Evolutionary conservation across 2,329 filamentous ascomycete genomes (phyloP), one percentile per base, ranked within the genome.

Genomic region (Talaromyces sp.): DNA sequence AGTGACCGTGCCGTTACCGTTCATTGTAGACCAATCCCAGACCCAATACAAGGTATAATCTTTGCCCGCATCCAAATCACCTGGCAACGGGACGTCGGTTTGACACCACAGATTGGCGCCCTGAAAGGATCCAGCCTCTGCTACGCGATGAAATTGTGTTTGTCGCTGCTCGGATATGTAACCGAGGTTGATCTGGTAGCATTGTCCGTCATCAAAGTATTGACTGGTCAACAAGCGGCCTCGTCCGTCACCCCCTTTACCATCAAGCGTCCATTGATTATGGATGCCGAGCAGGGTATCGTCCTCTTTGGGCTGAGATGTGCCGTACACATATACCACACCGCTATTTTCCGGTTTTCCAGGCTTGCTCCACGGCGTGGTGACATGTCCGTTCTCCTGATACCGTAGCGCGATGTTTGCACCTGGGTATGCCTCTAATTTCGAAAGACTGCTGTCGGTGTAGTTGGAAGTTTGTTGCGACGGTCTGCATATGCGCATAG

Each of bases 41-140:
- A 97, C 88, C 93, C 93, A 98, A 81, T 96, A 96, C 58, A 96
- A 78, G 2, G 92, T 93, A 74, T 93, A 91, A 31, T 83, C 82
- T 33, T 87, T 84, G 50, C 86, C 86, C 9, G 81, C 75, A n/a
- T 83, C 75, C 54, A 86, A 79, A 68, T 89, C 84, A 5, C 80
- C 72, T 0, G 95, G 95, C 14, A 99, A 80, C 70, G 87, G 82
- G 55, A 97, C 80, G 71, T 95, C 88, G 39, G 88, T 88, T 76
- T 97, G 93, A 77, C 95, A 98, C 79, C 83, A 88, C 58, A 93
- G 80, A 69, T 88, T 85, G 52, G 77, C 76, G 28, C 83, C 85
- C 74, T 82, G 82, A 33, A 82, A 73, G 2, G 58, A 60, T 6
- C 62, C 62, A 57, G 81, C 76, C 63, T 86, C 82, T 2, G 80